These are phyloP conservation scores for Coemansia sp. DNA, from an alignment of 192 early-diverging fungal species.

Conservation along the genomic window DNA sequence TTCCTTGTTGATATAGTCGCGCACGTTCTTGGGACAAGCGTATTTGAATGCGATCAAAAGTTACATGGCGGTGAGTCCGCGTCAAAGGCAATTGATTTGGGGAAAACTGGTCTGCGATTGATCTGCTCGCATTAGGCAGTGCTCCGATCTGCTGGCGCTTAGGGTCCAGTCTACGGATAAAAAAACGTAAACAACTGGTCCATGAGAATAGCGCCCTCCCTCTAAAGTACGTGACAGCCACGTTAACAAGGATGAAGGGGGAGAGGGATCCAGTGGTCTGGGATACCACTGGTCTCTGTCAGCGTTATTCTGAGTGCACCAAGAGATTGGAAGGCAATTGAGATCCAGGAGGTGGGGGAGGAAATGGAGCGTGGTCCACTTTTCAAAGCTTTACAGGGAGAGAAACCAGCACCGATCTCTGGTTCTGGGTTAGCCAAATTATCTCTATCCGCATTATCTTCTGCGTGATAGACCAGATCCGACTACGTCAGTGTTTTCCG, in stretches of 20 bases:
- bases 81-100: not conserved
- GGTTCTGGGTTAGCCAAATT: conserved; percentile 7
- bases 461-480: not conserved
- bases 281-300: not conserved
- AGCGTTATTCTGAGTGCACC: not conserved
- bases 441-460: not conserved
- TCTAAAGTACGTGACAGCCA: not conserved
- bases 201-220: not conserved
- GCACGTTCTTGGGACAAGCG: conserved; percentile 1
- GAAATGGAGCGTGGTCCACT: not conserved
- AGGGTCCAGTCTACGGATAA: not conserved
- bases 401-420: not conserved
- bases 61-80: not conserved
- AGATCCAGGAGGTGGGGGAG: not conserved
- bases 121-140: conserved; percentile 8
- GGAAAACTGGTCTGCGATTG: conserved; percentile 1
- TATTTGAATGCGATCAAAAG: conserved; percentile 1
- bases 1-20: not conserved
- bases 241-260: not conserved
- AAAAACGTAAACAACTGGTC: not conserved
- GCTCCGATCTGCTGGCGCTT: conserved; percentile 6
- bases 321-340: not conserved
- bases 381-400: not conserved
- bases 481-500: not conserved
- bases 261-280: not conserved